Evolutionary conservation across 805 yeast species (phyloP), one percentile per base, ranked within the genome.

Genomic region (Wickerhamiella occidentalis): DNA sequence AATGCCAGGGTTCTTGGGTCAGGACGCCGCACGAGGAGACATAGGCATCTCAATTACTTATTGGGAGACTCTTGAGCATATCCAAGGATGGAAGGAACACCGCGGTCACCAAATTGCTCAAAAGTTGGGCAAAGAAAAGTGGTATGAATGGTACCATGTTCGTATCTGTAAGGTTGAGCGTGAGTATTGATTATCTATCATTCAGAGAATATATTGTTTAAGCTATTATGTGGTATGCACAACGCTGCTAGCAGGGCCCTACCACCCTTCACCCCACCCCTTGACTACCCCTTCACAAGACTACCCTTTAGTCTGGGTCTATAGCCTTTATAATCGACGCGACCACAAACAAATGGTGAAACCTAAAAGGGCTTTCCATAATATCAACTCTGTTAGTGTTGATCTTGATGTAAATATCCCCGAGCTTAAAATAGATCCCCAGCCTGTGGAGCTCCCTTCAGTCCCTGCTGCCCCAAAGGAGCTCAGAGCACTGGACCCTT

Each of bases 401-500:
- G 22, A 37, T 37, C 25, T 21, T 37, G 25, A 37, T 37, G 12
- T 37, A 18, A 17, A 37, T 17, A 17, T 17, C 22, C 25, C 22
- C 4, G 22, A 41, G 19, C 15, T 41, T 15, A 41, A 41, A 19
- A 25, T 28, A 9, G 45, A 40, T 22, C 25, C 17, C 5, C n/a
- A 18, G 13, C 41, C 41, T 13, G 19, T 17, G 17, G 17, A 40
- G 18, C 29, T 22, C 5, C 35, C 36, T 19, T 8, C 42, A 38
- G 42, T 15, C 7, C 25, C 36, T 9, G 21, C 45, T 23, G 45
- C 35, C 9, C 33, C 33, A 15, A 23, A 21, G 12, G 36, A 41
- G 35, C 40, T 45, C 2, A 22, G 48, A 23, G 42, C 48, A 17
- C 36, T 45, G 12, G 48, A 45, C 35, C 48, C 48, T n/a, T 18